phyloP scores from a whole-genome alignment of 345 rosid species.

The Cochlearia excelsa region DNA sequence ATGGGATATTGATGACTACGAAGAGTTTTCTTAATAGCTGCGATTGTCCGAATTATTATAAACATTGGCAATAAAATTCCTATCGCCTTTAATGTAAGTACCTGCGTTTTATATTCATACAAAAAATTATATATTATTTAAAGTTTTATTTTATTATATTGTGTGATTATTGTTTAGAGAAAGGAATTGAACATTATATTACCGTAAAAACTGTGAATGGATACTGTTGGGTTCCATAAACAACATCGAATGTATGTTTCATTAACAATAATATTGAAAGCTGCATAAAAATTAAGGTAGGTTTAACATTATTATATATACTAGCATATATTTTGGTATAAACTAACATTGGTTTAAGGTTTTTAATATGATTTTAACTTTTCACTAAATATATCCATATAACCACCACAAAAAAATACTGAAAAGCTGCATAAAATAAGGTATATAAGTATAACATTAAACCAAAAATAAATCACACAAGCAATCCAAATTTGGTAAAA shows the following conservation, averaged over 20 bases:
- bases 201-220: conserved; percentile 76
- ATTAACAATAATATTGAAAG: conserved; percentile 60
- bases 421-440: too few relatives aligned
- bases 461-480: neutral
- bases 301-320: neutral
- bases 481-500: neutral
- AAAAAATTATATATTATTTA: too few relatives aligned
- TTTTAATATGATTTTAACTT: neutral
- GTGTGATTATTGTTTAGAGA: neutral
- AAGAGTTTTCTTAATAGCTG: conserved; percentile 47
- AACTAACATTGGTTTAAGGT: conserved; percentile 2
- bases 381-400: too few relatives aligned
- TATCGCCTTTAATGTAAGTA: conserved; percentile 54
- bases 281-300: conserved; percentile 39
- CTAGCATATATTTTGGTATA: too few relatives aligned
- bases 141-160: neutral
- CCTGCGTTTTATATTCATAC: conserved; percentile 38
- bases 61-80: conserved; percentile 84
- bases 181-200: conserved; percentile 6
- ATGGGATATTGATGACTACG: conserved; percentile 27
- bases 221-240: conserved; percentile 53
- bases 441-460: neutral
- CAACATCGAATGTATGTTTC: conserved; percentile 57
- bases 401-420: too few relatives aligned
- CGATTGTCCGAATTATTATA: conserved; percentile 50